Evolutionary conservation across 2,329 filamentous ascomycete genomes (phyloP).

Genomic region (Byssoonygena ceratinophila): DNA sequence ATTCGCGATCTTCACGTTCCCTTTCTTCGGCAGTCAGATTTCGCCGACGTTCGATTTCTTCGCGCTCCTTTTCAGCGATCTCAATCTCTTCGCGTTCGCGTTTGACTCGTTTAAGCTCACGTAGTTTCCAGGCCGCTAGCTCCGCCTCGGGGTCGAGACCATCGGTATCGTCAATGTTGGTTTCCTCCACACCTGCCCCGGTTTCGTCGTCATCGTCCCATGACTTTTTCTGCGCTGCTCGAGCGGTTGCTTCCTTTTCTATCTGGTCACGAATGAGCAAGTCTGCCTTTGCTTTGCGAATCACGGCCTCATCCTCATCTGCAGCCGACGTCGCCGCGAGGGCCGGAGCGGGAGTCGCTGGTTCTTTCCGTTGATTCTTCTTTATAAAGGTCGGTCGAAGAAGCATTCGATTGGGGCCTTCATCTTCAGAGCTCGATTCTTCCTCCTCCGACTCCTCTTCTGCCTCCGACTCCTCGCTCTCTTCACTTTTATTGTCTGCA

Average conservation of each 20-base stretch:
- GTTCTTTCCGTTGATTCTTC: conserved; percentile 48
- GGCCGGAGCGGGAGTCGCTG: conserved; percentile 20
- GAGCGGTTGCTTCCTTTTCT: conserved; percentile 65
- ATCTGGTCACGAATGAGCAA: conserved; percentile 81
- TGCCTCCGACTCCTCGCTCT: conserved; percentile 7
- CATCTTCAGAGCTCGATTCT: conserved; percentile 21
- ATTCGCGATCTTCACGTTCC: conserved; percentile 69
- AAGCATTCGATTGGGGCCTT: conserved; percentile 46
- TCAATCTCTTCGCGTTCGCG: conserved; percentile 78
- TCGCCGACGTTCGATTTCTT: conserved; percentile 76
- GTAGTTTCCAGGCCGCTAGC: conserved; percentile 82
- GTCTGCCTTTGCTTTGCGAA: conserved; percentile 57
- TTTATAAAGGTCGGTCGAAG: conserved; percentile 58
- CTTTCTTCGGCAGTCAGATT: conserved; percentile 82
- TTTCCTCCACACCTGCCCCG: conserved; percentile 54
- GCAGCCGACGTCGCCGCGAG: conserved; percentile 18
- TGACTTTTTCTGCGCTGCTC: conserved; percentile 64
- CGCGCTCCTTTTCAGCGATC: conserved; percentile 68
- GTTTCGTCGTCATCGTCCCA: conserved; percentile 61
- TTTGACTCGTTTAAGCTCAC: conserved; percentile 80
- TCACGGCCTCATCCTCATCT: conserved; percentile 37
- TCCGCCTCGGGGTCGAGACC: conserved; percentile 78
- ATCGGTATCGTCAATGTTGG: conserved; percentile 81
- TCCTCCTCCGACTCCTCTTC: conserved; percentile 12
- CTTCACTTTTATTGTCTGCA: background rate